Conservation (phyloP, 495 filamentous ascomycete genomes). For the Tuber borchii region DNA sequence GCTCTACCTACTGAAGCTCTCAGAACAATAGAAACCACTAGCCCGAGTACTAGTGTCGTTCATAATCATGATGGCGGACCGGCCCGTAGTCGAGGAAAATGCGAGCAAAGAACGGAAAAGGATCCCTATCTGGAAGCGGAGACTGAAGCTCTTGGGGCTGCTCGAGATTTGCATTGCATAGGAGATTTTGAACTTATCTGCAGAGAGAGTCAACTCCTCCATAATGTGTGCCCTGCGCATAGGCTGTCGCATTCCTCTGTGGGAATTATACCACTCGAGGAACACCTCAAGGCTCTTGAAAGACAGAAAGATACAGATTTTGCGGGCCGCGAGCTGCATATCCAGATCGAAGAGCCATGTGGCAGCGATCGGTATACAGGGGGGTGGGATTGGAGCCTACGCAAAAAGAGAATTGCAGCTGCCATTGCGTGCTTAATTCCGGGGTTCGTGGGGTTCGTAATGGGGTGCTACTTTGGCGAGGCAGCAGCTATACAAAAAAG, state of each 20-base stretch:
- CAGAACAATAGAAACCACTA: background rate
- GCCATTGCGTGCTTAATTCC: slow-evolving; percentile 64
- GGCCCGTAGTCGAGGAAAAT: background rate
- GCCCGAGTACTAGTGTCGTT: slow-evolving; percentile 8
- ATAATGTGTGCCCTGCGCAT: background rate
- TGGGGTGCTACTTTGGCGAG: slow-evolving; percentile 69
- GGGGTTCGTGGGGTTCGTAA: slow-evolving; percentile 58
- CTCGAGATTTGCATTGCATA: background rate
- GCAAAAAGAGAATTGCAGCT: slow-evolving; percentile 60
- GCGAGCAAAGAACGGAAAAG: background rate
- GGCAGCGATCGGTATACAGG: background rate
- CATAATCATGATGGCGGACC: background rate
- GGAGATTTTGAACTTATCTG: background rate
- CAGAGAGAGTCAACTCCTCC: background rate
- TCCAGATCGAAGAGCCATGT: background rate
- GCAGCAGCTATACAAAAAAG: slow-evolving; percentile 69
- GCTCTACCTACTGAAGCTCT: background rate
- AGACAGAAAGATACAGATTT: background rate
- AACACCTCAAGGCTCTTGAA: background rate
- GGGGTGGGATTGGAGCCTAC: slow-evolving; percentile 38
- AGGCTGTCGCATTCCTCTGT: background rate
- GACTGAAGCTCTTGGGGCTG: background rate
- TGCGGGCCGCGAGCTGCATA: background rate
- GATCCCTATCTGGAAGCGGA: slow-evolving; percentile 1
- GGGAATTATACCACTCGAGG: background rate